Evolutionary conservation across 345 rosid genomes (phyloP).

Genomic region (Schrenkiella parvula): DNA sequence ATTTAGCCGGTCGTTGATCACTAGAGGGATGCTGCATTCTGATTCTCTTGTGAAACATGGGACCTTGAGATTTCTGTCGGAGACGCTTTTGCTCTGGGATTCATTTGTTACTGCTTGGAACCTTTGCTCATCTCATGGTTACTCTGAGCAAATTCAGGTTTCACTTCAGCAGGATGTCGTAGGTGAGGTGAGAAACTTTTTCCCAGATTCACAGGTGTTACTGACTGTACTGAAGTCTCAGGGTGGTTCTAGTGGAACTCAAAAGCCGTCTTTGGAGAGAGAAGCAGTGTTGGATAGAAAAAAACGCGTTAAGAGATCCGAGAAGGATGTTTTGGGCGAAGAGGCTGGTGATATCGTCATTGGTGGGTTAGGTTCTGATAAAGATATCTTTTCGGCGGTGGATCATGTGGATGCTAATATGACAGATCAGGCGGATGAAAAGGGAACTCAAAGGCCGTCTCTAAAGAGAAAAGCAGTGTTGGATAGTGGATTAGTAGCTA

Average conservation of each 20-base stretch:
- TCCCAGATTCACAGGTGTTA: constrained; percentile 83
- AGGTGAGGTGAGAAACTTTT: constrained; percentile 60
- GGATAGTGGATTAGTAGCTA: constrained; percentile 21
- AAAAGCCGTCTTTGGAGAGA: constrained; percentile 45
- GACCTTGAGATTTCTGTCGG: constrained; percentile 75
- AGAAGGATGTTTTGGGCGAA: constrained; percentile 30
- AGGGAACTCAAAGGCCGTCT: too few relatives aligned
- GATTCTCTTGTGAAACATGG: constrained; percentile 80
- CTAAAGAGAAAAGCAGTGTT: too few relatives aligned
- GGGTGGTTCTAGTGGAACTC: constrained; percentile 32
- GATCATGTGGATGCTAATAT: constrained; percentile 35
- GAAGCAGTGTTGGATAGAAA: constrained; percentile 36
- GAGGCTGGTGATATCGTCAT: constrained; percentile 58
- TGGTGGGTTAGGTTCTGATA: constrained; percentile 47
- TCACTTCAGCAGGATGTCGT: constrained; percentile 55
- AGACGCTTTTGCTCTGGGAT: constrained; percentile 67
- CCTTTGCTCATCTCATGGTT: constrained; percentile 23
- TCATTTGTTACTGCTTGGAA: constrained; percentile 48
- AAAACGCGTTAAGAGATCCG: constrained; percentile 44
- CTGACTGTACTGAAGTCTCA: constrained; percentile 56
- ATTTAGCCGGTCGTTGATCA: constrained; percentile 66
- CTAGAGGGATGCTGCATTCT: constrained; percentile 82
- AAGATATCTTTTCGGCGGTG: constrained; percentile 30
- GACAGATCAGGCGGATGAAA: constrained; percentile 41
- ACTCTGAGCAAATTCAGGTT: constrained; percentile 38